Base-by-base conservation (phyloP, 1,284 basidiomycete species). In the Thecaphora thlaspeos region DNA sequence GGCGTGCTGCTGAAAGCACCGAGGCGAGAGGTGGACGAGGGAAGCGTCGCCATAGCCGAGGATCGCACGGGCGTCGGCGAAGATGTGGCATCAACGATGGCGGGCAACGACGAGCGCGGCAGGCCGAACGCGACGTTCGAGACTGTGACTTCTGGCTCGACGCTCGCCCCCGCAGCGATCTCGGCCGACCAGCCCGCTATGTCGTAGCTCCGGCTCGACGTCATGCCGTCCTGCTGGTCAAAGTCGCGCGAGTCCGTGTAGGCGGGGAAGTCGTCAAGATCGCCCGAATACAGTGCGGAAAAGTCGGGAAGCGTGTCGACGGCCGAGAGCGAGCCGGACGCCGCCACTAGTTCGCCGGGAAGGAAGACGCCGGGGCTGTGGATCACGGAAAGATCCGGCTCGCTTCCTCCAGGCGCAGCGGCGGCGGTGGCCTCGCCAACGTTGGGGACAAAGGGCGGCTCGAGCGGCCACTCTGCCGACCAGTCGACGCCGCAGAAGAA, bases 181-280 rank as follows among this genome's bases (percentile, higher is more conserved):
- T 34, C 32, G 32, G 32, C 32, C 7, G 32, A 34, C 32, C 32
- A 34, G 32, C 32, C 32, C 5, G 32, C 32, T 15, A 34, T 8
- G 17, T 34, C 32, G 15, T 34, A 34, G 32, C 32, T 34, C 7
- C 32, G 32, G 32, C 32, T 34, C 11, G 32, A 11, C 10, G 32
- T 34, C 23, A 26, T 26, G 23, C 34, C 22, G 7, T 8, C n/a
- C n/a, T n/a, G 15, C 28, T 18, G 47, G 2, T 39, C 52, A 26
- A 59, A 41, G 45, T 71, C 66, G 22, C 55, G 51, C 12, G 70
- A 68, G 41, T 76, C 71, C 12, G 48, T 45, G 40, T 70, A 74
- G 1, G 56, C 66, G 1, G 74, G 74, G 49, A 76, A 76, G 36
- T 74, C 65, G 44, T 72, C 60, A 8, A 68, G 48, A 21, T 70